A percentile compares a stretch with the other conserved stretches of the same genome.
Conservation (phyloP, 2,329 filamentous ascomycete genomes). For the Graphilbum ipis-grandicollis region DNA sequence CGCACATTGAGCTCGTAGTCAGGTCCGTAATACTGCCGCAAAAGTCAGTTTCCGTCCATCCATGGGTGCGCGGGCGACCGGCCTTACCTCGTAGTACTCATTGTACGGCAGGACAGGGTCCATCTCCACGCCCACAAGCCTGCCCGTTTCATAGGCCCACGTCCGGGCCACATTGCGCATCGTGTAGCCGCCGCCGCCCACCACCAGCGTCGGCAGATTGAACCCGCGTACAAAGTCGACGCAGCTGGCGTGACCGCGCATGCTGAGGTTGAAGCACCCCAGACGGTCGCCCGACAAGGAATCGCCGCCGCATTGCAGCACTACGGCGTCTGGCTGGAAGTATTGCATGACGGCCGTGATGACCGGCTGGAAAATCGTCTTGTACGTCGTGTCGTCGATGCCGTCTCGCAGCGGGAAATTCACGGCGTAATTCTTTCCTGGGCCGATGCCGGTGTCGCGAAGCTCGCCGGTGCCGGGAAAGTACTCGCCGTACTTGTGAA, state of each 20-base stretch:
- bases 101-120: conserved; percentile 77
- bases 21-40: conserved; percentile 65
- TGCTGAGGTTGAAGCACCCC: conserved; percentile 95
- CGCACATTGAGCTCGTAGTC: conserved; percentile 85
- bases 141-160: conserved; percentile 92
- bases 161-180: conserved; percentile 93
- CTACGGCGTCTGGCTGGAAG: conserved; percentile 81
- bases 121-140: conserved; percentile 72
- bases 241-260: conserved; percentile 88
- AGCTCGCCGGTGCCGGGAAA: conserved; percentile 86
- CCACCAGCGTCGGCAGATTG: conserved; percentile 69
- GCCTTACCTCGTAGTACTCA: conserved; percentile 67
- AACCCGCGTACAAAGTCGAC: conserved; percentile 83
- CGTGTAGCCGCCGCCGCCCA: conserved; percentile 92
- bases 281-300: conserved; percentile 85
- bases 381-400: conserved; percentile 79
- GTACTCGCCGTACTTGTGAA: conserved; percentile 92
- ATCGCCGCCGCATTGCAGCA: conserved; percentile 91
- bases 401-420: conserved; percentile 87
- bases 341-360: conserved; percentile 74
- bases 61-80: too few species aligned
- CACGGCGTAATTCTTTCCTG: conserved; percentile 76
- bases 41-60: background rate
- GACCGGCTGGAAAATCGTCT: conserved; percentile 79
- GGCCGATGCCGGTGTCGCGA: conserved; percentile 70